phyloP scores from a whole-genome alignment of 371 early-diverging fungal genomes.

The Mortierella sp. region DNA sequence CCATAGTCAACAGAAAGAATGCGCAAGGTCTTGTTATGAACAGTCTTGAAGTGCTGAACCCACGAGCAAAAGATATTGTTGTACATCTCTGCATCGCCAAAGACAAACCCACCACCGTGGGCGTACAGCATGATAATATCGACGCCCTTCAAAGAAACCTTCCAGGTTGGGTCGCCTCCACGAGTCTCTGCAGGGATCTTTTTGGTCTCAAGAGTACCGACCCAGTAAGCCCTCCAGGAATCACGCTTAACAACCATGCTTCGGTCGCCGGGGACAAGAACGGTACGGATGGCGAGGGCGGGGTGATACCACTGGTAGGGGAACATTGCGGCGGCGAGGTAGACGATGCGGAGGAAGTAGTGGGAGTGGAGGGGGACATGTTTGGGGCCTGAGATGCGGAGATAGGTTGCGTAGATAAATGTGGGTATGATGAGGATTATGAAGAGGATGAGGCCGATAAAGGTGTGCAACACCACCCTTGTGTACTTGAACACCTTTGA shows the following conservation, averaged over 20 bases:
- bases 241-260: conserved; percentile 55
- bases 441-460: conserved; percentile 43
- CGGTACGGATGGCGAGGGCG: conserved; percentile 37
- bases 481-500: conserved; percentile 54
- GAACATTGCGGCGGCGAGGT: conserved; percentile 56
- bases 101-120: conserved; percentile 57
- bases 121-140: conserved; percentile 56
- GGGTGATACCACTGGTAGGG: conserved; percentile 56
- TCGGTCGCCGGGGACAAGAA: conserved; percentile 45
- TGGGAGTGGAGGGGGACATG: conserved; percentile 51
- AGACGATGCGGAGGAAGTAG: conserved; percentile 48
- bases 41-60: conserved; percentile 54
- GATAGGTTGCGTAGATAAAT: conserved; percentile 31
- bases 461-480: conserved; percentile 34
- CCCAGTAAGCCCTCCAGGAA: conserved; percentile 55
- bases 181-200: conserved; percentile 56
- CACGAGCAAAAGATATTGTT: conserved; percentile 58
- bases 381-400: conserved; percentile 34
- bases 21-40: conserved; percentile 53
- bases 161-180: conserved; percentile 54
- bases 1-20: conserved; percentile 56
- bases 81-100: conserved; percentile 58
- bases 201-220: conserved; percentile 55
- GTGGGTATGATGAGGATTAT: conserved; percentile 47
- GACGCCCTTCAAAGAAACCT: conserved; percentile 52